Evolutionary conservation across 2,329 filamentous ascomycete species (phyloP), one percentile per base, ranked within the genome.

Genomic region (Monilinia vaccinii-corymbosi): DNA sequence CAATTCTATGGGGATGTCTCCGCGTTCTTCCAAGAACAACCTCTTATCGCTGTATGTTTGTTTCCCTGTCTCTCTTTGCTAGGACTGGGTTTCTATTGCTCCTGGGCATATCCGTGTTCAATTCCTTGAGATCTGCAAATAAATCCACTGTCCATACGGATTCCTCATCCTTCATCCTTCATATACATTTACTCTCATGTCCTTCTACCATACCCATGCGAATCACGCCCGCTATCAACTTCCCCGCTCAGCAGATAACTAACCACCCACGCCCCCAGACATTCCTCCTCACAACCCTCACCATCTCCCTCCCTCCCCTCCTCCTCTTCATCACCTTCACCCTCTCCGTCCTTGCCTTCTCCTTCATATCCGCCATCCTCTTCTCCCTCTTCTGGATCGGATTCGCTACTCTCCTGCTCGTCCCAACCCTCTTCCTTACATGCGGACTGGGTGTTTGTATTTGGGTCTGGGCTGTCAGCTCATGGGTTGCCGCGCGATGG

Each of bases 321-420:
- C 73, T 85, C 45, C 74, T 91, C 63, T 93, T 94, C 76, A 64
- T 80, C 60, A 75, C 81, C 66, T 91, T 92, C 76, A 77, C 80
- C 59, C 66, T 85, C 45, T 83, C 81, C 44, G 81, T 85, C 61
- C 73, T 86, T 63, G 72, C 85, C 63, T 80, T 90, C 71, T 81
- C 86, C 18, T 70, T 88, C 45, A 74, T 84, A 46, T 78, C 79
- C 34, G 85, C 85, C 14, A 68, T 89, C 44, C 68, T 85, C 60
- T 89, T 89, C 75, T 81, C 82, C 1, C 77, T 88, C 51, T 85
- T 88, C 75, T 86, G 84, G 77, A 79, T 84, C 57, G 82, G 84
- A 55, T 72, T 89, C 48, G 87, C 86, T 2, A 75, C 88, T 13
- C 71, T 89, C 51, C 70, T 92, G 45, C 78, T 94, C 18, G 74